These are phyloP conservation scores for Pseudofabraea citricarpa DNA, from an alignment of 2,329 filamentous ascomycete species.

Conservation along the genomic window DNA sequence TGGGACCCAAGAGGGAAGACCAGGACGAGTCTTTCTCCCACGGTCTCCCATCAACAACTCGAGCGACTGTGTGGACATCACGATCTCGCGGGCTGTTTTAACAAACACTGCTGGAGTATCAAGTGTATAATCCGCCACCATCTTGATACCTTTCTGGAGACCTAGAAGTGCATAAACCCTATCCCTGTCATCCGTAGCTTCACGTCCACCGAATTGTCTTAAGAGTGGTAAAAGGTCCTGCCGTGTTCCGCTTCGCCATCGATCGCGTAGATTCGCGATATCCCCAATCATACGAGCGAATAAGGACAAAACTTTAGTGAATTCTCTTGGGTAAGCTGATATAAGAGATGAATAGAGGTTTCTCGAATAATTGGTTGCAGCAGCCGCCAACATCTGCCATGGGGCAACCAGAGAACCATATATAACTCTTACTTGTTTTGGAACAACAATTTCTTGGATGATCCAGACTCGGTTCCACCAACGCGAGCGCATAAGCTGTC, in stretches of 20 bases:
- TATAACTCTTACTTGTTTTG: neutral
- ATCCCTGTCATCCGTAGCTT: constrained; percentile 12
- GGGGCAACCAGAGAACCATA: neutral
- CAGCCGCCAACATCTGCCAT: neutral
- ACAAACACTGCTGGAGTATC: constrained; percentile 2
- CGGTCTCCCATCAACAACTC: constrained; percentile 5
- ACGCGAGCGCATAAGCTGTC: neutral
- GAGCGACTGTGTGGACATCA: constrained; percentile 2
- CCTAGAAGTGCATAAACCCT: constrained; percentile 11
- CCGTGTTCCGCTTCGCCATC: neutral
- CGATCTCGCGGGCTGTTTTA: constrained; percentile 1
- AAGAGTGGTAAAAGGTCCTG: constrained; percentile 4
- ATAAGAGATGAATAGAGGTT: neutral
- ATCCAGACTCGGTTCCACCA: neutral
- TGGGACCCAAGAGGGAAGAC: constrained; percentile 4
- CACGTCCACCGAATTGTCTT: constrained; percentile 6
- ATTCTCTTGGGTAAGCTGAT: neutral
- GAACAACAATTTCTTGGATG: neutral
- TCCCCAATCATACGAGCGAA: constrained; percentile 8
- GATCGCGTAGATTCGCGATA: constrained; percentile 5
- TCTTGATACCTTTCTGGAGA: neutral
- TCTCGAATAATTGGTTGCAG: neutral
- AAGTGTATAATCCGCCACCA: constrained; percentile 5
- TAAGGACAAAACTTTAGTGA: constrained; percentile 1
- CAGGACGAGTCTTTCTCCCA: constrained; percentile 4